Evolutionary conservation across 176 grass and related monocot genomes (phyloP), one percentile per base, ranked within the genome.

Genomic region (Oryza officinalis): DNA sequence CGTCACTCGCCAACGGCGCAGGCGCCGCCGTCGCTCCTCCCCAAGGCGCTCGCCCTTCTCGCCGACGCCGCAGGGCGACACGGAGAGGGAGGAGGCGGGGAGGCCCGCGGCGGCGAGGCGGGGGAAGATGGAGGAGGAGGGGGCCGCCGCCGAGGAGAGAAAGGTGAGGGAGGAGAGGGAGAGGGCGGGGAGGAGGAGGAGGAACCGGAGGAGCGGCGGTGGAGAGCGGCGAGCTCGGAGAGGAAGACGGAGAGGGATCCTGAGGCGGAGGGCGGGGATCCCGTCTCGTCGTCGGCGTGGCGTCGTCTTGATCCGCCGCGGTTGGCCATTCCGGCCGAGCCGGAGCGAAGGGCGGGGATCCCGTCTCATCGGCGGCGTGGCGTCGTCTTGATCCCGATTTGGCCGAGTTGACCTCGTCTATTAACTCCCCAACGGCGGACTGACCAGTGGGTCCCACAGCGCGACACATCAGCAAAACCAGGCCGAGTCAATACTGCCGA

Each of bases 141-240:
- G 15, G 26, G 63, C 8, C 37, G 80, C 10, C 18, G 72, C n/a
- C 25, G 77, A 78, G 81, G 83, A 87, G 43, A 85, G 78, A 71
- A 80, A 73, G 31, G 88, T 66, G 74, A 85, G 77, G 38, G 87
- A 83, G 31, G 87, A 11, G 30, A 87, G 84, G 10, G 88, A 87
- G 25, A 83, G 33, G 87, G 65, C 7, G 65, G 80, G 68, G 74
- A 77, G 17, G 43, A 1, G 11, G 81, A 2, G 47, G 80, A 41
- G 67, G 81, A 80, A 63, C 80, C 41, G 28, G 72, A 65, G 13
- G 84, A 40, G 70, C 74, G 57, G 71, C 75, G 83, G 84, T 74
- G 89, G 71, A 89, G 78, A 27, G 89, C 67, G 67, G 85, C 40
- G 76, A 94, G 67, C 86, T 94, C 89, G 72, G 81, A 74, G 80